phyloP scores from a whole-genome alignment of 768 basidiomycete genomes.

The Boletus sp. region DNA sequence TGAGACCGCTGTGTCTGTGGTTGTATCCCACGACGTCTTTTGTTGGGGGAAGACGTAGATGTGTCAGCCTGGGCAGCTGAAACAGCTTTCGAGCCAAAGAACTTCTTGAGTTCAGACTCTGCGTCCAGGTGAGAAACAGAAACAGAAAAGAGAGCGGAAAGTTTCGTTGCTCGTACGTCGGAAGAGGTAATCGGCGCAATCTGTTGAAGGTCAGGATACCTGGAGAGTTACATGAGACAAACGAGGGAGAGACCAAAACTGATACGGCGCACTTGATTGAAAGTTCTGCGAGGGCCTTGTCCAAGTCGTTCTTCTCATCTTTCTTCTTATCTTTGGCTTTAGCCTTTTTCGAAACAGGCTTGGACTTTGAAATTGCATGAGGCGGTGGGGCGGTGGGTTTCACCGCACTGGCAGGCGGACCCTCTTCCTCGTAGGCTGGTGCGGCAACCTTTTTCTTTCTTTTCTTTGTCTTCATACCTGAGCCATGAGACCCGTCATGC shows the following conservation, averaged over 20 bases:
- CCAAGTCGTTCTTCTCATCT: constrained; percentile 73
- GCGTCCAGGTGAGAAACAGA: constrained; percentile 79
- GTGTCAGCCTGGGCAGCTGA: constrained; percentile 49
- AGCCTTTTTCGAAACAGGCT: constrained; percentile 56
- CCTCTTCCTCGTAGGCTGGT: constrained; percentile 3
- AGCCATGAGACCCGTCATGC: neutral
- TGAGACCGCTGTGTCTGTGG: constrained; percentile 54
- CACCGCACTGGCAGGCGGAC: neutral
- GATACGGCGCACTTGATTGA: constrained; percentile 57
- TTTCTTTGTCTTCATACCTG: constrained; percentile 34
- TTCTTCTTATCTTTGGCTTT: constrained; percentile 63
- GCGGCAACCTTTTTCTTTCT: constrained; percentile 37
- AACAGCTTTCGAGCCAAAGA: constrained; percentile 92
- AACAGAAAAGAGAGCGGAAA: constrained; percentile 68
- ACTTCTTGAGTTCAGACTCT: constrained; percentile 87
- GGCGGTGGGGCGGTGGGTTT: constrained; percentile 5
- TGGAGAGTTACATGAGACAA: constrained; percentile 18
- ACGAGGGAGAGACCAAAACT: neutral
- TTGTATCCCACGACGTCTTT: constrained; percentile 37
- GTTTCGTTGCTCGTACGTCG: constrained; percentile 31
- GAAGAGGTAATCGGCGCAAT: constrained; percentile 23
- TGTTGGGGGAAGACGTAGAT: constrained; percentile 34
- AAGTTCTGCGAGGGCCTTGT: constrained; percentile 82
- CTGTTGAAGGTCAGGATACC: constrained; percentile 54
- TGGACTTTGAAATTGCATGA: constrained; percentile 29